Base-by-base conservation (phyloP, 371 early-diverging fungal genomes). In the Rhizopus arrhizus region DNA sequence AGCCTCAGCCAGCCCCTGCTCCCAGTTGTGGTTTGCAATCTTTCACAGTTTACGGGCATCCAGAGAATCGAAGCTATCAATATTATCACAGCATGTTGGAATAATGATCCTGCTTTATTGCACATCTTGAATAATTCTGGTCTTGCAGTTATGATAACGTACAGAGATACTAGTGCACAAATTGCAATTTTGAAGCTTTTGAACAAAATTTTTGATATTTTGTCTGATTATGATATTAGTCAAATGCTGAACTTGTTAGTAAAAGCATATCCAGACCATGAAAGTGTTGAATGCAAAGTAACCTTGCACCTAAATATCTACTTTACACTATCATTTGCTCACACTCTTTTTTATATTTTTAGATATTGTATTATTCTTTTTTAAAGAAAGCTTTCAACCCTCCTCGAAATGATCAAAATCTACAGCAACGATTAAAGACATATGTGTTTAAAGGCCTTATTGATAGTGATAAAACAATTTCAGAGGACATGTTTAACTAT, bases 251-350 rank as follows among this genome's bases (percentile, higher is more conserved):
- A 73, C 16, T 61, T 68, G 0, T 32, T 80, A 3, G 40, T 68
- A 0, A 46, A 70, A 7, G 59, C 69, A 16, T 82, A 78, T 55
- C 61, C 72, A 2, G 62, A 66, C 5, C 81, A 85, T 53, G 35
- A 64, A 0, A 82, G 72, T 52, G 22, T 54, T 9, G 76, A 81
- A 13, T 85, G 85, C 61, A 68, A 81, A 46, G 85, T 83, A 81
- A 68, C 67, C 22, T 22, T 22, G 22, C 22, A 22, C 22, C 22
- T 22, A 22, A 22, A 22, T 22, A 22, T 22, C 22, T 2, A 2
- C 22, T 22, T 22, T 38, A 5, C 0, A 1, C 11, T 36, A 0
- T 11, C 11, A 36, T 36, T 1, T 36, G 36, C 36, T 11, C 11
- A 9, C 11, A 9, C 2, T 36, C 11, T 36, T 36, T 36, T 36